Base-by-base conservation (phyloP, 2,329 filamentous ascomycete species). In the Exophiala spinifera region DNA sequence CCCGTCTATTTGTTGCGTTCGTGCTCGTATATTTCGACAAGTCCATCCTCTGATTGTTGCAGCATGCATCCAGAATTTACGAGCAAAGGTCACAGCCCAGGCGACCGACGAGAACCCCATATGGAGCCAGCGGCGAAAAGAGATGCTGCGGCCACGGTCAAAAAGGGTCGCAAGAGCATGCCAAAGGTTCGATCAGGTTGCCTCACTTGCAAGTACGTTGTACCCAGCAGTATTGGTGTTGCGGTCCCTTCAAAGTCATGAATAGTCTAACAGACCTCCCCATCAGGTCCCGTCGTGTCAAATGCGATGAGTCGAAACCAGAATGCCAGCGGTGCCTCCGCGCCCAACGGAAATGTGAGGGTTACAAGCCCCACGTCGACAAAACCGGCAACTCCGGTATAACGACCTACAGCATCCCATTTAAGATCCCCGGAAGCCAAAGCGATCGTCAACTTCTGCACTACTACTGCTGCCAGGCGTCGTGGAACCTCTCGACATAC, bases 401-500 rank as follows among this genome's bases (percentile, higher is more conserved):
- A 39, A 19, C 44, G 6, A 21, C 36, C n/a, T 57, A 57, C 46
- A 57, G 40, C 42, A 50, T 57, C 25, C 55, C 55, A 4, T 53
- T 49, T 37, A 58, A 61, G 42, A 47, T 56, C 19, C 42, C 56
- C 13, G 49, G 44, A 10, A 55, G 47, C 42, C 52, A 57, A 34
- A 42, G 42, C 11, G 52, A 52, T 36, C 40, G 56, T 6, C 48
- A 54, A 36, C 21, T 47, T 21, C 23, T 85, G 62, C 77, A 82
- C 53, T 69, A 85, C 14, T 86, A 86, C 62, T 77, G 78, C 36
- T 72, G 77, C 20, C 80, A 81, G 34, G 85, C 85, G 0, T 80
- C 83, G 1, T 78, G 71, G 45, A 82, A 85, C 63, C 70, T 87
- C 4, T 85, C 84, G 0, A 83, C 84, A 6, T 86, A 83, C 66